Percentiles rank a stretch among this genome's conserved stretches.
phyloP scores from a whole-genome alignment of 805 yeast species.

The Wickerhamomyces canadensis region DNA sequence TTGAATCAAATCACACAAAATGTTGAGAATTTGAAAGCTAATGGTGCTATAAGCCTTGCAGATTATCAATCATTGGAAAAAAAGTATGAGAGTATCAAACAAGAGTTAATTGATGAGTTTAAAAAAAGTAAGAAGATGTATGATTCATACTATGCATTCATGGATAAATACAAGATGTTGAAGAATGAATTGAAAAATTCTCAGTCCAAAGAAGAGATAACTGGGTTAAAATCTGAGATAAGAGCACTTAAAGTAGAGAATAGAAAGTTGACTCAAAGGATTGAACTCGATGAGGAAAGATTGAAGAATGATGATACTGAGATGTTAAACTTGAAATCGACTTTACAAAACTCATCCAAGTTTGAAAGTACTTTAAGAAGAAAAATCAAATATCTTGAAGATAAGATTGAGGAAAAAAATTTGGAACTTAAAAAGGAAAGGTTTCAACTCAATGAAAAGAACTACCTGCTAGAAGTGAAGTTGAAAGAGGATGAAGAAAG shows the following conservation, averaged over 20 bases:
- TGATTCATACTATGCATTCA: conserved; percentile 29
- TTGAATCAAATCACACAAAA: conserved; percentile 8
- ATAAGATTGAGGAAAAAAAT: conserved; percentile 20
- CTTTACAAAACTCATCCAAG: conserved; percentile 8
- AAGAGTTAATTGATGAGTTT: conserved; percentile 29
- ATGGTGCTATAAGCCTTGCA: conserved; percentile 6
- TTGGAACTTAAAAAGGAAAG: conserved; percentile 23
- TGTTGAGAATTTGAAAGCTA: conserved; percentile 14
- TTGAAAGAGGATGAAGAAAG: conserved; percentile 20
- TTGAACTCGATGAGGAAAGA: conserved; percentile 11
- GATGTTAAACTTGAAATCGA: conserved; percentile 9
- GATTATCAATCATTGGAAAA: conserved; percentile 8
- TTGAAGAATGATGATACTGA: conserved; percentile 11
- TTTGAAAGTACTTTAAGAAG: conserved; percentile 16
- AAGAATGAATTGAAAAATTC: conserved; percentile 6
- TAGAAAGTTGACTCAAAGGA: conserved; percentile 10
- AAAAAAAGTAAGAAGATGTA: conserved; percentile 28
- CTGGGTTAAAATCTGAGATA: conserved; percentile 13
- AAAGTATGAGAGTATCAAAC: conserved; percentile 23
- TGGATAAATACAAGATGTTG: conserved; percentile 26
- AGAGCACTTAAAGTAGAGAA: conserved; percentile 10
- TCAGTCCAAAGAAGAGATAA: conserved; percentile 1
- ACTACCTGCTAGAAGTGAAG: conserved; percentile 20
- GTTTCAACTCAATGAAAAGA: conserved; percentile 24
- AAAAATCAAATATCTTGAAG: conserved; percentile 21